Percentiles rank a stretch among this genome's conserved stretches.
These are phyloP conservation scores for Atractiella rhizophila DNA, from an alignment of 768 basidiomycete species.

Conservation along the genomic window DNA sequence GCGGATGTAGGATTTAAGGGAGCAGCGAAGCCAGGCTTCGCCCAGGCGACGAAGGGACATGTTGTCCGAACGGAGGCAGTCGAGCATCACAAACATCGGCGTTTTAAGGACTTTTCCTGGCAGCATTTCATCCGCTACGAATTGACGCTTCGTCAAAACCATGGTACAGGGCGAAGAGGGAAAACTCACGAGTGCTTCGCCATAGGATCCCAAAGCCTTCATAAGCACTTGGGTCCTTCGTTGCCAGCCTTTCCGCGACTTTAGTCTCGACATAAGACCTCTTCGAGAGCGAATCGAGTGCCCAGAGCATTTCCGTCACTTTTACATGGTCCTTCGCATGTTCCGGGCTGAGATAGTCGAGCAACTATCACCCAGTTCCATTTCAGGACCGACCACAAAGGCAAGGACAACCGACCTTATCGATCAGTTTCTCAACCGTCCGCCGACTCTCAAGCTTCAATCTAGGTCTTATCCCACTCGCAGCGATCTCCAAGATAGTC, in stretches of 20 bases:
- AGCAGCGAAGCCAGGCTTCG: conserved; percentile 95
- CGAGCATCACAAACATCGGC: conserved; percentile 68
- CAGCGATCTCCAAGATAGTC: conserved; percentile 32
- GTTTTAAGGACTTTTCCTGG: conserved; percentile 63
- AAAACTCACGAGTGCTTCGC: conserved; percentile 47
- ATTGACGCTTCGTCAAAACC: not conserved
- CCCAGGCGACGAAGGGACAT: conserved; percentile 49
- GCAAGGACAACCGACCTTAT: conserved; percentile 22
- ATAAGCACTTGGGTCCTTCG: conserved; percentile 36
- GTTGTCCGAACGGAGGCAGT: conserved; percentile 51
- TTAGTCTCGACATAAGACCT: conserved; percentile 51
- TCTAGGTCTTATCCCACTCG: conserved; percentile 29
- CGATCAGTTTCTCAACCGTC: conserved; percentile 37
- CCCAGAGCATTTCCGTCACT: conserved; percentile 59
- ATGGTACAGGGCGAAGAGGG: too few relatives aligned
- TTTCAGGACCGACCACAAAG: not conserved
- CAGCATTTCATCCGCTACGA: conserved; percentile 45
- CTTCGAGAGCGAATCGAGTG: conserved; percentile 33
- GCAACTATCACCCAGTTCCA: conserved; percentile 26
- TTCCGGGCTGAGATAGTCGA: conserved; percentile 37
- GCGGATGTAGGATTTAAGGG: conserved; percentile 69
- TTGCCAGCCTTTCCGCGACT: conserved; percentile 43
- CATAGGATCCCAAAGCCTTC: conserved; percentile 82
- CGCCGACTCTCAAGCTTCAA: conserved; percentile 33
- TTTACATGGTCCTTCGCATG: conserved; percentile 52